A percentile compares a stretch with the other conserved stretches of the same genome.
Evolutionary conservation across 805 yeast genomes (phyloP).

Genomic region (Phaffomyces opuntiae): DNA sequence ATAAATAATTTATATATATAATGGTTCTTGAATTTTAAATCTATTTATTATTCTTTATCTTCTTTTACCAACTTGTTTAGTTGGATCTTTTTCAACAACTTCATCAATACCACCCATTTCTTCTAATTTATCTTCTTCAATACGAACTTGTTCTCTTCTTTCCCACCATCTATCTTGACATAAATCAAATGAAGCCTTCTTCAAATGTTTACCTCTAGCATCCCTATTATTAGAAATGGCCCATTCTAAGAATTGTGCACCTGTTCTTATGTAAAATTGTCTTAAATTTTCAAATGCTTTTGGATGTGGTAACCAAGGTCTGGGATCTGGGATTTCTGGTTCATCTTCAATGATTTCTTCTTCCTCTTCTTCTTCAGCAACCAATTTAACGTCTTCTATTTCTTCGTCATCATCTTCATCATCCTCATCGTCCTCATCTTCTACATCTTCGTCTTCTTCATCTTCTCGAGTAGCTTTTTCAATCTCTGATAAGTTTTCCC

Average conservation of each 20-base stretch:
- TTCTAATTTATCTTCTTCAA: constrained; percentile 83
- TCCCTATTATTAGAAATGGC: constrained; percentile 80
- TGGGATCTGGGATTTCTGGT: constrained; percentile 75
- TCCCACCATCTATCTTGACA: constrained; percentile 99
- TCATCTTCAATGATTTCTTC: constrained; percentile 57
- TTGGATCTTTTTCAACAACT: constrained; percentile 65
- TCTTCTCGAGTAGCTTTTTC: constrained; percentile 43
- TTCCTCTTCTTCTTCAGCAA: constrained; percentile 43
- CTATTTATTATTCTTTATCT: constrained; percentile 28
- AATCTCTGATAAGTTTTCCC: constrained; percentile 75
- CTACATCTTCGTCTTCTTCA: constrained; percentile 65
- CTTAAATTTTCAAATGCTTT: constrained; percentile 84
- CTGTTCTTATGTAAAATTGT: constrained; percentile 79
- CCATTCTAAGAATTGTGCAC: constrained; percentile 87
- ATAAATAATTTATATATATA: background rate
- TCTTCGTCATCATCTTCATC: constrained; percentile 41
- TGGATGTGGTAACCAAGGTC: constrained; percentile 98
- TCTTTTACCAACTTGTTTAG: constrained; percentile 46
- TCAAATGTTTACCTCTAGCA: constrained; percentile 83
- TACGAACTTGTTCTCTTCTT: constrained; percentile 85
- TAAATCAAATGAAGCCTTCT: constrained; percentile 81
- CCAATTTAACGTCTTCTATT: constrained; percentile 31
- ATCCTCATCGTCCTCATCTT: constrained; percentile 65
- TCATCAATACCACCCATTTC: constrained; percentile 90
- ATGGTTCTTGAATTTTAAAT: background rate